A percentile compares a stretch with the other conserved stretches of the same genome.
Evolutionary conservation across 805 yeast genomes (phyloP).

Genomic region (Zygotorulaspora danielsina): DNA sequence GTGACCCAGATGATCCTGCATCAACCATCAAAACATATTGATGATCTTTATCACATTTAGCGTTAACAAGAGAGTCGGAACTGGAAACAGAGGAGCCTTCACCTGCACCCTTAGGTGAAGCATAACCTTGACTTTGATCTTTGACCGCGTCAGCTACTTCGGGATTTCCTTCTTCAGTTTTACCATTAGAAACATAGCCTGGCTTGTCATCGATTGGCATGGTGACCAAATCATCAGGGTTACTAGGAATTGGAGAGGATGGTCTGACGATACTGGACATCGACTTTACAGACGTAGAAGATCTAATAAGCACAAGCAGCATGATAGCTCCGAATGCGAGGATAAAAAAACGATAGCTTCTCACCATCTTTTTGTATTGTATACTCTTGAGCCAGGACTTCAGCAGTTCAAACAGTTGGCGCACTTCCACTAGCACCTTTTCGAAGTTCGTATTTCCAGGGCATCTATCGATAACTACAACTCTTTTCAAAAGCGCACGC

Average conservation of each 20-base stretch:
- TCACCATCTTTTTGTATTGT: conserved; percentile 11
- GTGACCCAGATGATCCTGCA: conserved; percentile 97
- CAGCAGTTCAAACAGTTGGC: too few relatives aligned
- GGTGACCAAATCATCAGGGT: conserved; percentile 19
- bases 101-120: too few relatives aligned
- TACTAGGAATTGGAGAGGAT: conserved; percentile 15
- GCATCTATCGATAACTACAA: too few relatives aligned
- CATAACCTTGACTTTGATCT: conserved; percentile 8
- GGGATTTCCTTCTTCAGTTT: conserved; percentile 22
- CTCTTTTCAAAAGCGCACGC: too few relatives aligned
- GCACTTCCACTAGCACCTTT: too few relatives aligned
- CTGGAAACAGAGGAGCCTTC: conserved; percentile 2
- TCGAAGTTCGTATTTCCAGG: too few relatives aligned
- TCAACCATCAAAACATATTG: conserved; percentile 91
- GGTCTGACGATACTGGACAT: conserved; percentile 18
- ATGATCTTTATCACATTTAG: conserved; percentile 41
- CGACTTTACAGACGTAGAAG: conserved; percentile 35
- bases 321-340: conserved; percentile 49
- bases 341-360: conserved; percentile 48
- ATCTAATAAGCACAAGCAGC: conserved; percentile 47
- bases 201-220: conserved; percentile 24
- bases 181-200: conserved; percentile 25
- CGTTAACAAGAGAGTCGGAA: conserved; percentile 8
- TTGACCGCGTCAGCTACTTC: conserved; percentile 29
- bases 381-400: too few relatives aligned